Percentiles rank a stretch among this genome's conserved stretches.
Conservation (phyloP, 495 filamentous ascomycete species). For the Aspergillus biplanus region DNA sequence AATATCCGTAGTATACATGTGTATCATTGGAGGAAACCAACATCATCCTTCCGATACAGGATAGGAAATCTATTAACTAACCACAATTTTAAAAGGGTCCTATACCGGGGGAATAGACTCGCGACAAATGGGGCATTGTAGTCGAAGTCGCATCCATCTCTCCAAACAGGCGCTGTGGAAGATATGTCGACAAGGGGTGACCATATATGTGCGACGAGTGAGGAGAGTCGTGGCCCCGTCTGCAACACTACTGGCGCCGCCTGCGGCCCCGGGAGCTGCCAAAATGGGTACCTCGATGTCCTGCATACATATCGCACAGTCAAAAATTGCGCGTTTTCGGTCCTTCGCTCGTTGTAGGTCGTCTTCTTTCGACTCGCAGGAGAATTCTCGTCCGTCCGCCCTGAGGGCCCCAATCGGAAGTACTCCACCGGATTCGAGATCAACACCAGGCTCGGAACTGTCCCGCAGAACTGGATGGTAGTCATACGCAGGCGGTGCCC, state of each 20-base stretch:
- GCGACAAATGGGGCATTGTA: constrained; percentile 95
- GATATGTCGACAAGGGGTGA: constrained; percentile 94
- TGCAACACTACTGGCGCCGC: constrained; percentile 46
- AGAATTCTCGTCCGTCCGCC: constrained; percentile 46
- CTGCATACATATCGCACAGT: constrained; percentile 96
- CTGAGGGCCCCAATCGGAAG: constrained; percentile 70
- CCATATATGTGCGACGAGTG: constrained; percentile 86
- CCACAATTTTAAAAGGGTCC: constrained; percentile 1
- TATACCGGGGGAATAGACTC: constrained; percentile 85
- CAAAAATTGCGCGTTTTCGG: constrained; percentile 66
- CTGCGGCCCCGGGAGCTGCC: constrained; percentile 53
- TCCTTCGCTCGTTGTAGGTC: constrained; percentile 43
- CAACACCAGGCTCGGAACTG: constrained; percentile 51
- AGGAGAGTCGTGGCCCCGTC: constrained; percentile 72
- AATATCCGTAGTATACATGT: background rate
- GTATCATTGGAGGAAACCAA: constrained; percentile 5
- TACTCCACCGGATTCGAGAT: constrained; percentile 69
- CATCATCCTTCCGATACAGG: too few relatives aligned
- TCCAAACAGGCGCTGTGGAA: constrained; percentile 94
- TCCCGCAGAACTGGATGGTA: constrained; percentile 93
- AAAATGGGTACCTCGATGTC: constrained; percentile 86
- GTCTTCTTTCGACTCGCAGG: constrained; percentile 42
- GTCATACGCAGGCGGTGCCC: constrained; percentile 85
- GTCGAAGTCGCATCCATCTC: constrained; percentile 90
- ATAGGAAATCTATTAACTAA: too few relatives aligned